Evolutionary conservation across 2,329 filamentous ascomycete species (phyloP).

Genomic region (Curvularia sp.): DNA sequence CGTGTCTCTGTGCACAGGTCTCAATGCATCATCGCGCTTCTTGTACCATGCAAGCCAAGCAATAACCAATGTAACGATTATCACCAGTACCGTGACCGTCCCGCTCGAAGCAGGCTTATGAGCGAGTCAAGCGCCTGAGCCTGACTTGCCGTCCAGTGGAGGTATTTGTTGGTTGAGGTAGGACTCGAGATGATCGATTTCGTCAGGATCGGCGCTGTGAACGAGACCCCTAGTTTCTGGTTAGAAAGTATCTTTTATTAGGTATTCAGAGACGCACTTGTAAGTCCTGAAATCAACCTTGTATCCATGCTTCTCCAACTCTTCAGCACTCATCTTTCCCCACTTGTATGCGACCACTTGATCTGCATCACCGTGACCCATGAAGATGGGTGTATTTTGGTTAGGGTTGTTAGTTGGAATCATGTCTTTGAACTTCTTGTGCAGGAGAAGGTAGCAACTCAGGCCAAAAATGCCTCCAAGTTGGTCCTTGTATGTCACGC

Average conservation of each 20-base stretch:
- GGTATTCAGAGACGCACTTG: constrained; percentile 58
- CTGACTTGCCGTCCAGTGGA: constrained; percentile 50
- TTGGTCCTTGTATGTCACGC: constrained; percentile 75
- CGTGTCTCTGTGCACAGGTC: not conserved
- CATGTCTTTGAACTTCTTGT: constrained; percentile 65
- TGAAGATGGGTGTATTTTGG: constrained; percentile 81
- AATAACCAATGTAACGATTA: constrained; percentile 34
- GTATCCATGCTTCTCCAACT: constrained; percentile 73
- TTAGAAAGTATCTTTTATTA: constrained; percentile 14
- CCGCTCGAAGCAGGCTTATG: constrained; percentile 14
- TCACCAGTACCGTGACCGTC: constrained; percentile 32
- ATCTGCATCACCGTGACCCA: constrained; percentile 86
- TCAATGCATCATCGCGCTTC: constrained; percentile 11
- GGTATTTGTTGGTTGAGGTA: constrained; percentile 65
- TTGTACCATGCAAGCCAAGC: constrained; percentile 41
- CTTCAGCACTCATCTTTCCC: constrained; percentile 71
- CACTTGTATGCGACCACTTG: constrained; percentile 73
- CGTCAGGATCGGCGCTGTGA: constrained; percentile 78
- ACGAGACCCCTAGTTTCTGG: constrained; percentile 64
- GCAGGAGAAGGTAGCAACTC: constrained; percentile 80
- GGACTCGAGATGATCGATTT: constrained; percentile 81
- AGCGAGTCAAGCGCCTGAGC: constrained; percentile 45
- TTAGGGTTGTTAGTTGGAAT: constrained; percentile 61
- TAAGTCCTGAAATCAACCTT: constrained; percentile 80
- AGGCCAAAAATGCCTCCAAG: constrained; percentile 88